Evolutionary conservation across 306 rosid genomes (phyloP).

Genomic region (Rosa lucieae): DNA sequence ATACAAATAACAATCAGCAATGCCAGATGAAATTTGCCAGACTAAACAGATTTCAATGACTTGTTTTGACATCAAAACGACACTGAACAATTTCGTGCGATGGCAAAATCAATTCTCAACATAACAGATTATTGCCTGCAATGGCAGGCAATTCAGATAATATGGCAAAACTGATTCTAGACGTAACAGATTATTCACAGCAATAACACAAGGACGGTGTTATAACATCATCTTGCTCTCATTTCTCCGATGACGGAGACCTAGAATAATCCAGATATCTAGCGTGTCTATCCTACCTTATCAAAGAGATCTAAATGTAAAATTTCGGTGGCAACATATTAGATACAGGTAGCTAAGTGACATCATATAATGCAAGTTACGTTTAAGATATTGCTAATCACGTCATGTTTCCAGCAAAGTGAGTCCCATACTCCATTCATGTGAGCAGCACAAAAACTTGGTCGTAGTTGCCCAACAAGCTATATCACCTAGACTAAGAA

Average conservation of each 20-base stretch:
- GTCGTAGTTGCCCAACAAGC: not conserved
- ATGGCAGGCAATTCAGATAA: not conserved
- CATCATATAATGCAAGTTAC: not conserved
- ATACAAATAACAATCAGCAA: not conserved
- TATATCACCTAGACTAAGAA: not conserved
- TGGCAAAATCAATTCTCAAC: not conserved
- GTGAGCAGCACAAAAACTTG: not conserved
- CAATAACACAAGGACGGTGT: not conserved
- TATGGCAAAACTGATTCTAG: not conserved
- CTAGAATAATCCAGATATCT: no score
- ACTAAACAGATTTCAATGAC: not conserved
- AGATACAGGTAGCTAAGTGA: not conserved
- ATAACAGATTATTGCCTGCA: not conserved
- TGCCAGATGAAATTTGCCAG: not conserved
- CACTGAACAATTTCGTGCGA: not conserved
- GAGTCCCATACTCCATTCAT: not conserved
- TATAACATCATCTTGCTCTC: not conserved
- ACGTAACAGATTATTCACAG: not conserved
- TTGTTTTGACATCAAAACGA: not conserved
- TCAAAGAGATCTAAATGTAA: not conserved
- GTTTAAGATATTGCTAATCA: not conserved
- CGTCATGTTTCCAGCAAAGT: not conserved
- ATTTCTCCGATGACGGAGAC: not conserved
- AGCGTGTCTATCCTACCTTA: not conserved
- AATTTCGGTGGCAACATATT: not conserved